Percentiles rank a stretch among this genome's conserved stretches.
Evolutionary conservation across 2,329 filamentous ascomycete genomes (phyloP).

Genomic region (Akanthomyces lecanii): DNA sequence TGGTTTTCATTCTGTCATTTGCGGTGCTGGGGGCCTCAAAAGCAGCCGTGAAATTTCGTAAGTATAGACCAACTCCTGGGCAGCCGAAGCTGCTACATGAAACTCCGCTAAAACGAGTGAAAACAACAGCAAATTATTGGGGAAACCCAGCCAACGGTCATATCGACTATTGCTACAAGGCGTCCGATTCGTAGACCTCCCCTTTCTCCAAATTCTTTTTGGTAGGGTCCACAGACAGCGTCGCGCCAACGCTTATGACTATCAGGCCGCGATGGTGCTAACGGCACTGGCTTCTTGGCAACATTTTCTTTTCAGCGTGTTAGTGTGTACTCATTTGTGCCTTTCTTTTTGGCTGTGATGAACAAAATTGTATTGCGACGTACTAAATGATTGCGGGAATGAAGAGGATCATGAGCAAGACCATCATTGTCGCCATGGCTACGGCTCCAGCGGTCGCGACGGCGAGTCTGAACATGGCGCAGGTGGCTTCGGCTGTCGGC

Average conservation of each 20-base stretch:
- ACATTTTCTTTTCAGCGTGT: neutral
- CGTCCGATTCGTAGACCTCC: neutral
- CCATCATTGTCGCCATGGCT: neutral
- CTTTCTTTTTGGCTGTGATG: neutral
- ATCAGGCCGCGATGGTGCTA: neutral
- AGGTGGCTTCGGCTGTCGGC: constrained; percentile 1
- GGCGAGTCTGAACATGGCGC: constrained; percentile 9
- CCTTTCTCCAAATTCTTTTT: neutral
- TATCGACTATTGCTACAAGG: constrained; percentile 16
- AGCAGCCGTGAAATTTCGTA: constrained; percentile 12
- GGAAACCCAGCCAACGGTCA: constrained; percentile 7
- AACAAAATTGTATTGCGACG: neutral
- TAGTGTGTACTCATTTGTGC: neutral
- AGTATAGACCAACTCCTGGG: neutral
- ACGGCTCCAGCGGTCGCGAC: constrained; percentile 6
- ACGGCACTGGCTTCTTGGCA: neutral
- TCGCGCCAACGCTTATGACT: neutral
- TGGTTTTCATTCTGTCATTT: constrained; percentile 23
- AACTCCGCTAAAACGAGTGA: neutral
- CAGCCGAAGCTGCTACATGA: neutral
- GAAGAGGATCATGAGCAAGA: constrained; percentile 3
- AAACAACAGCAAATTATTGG: constrained; percentile 11
- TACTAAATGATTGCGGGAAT: neutral
- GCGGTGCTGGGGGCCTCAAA: constrained; percentile 19
- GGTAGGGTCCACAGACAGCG: neutral